These are phyloP conservation scores for Candida chauliodis DNA, from an alignment of 805 yeast species.

Conservation along the genomic window DNA sequence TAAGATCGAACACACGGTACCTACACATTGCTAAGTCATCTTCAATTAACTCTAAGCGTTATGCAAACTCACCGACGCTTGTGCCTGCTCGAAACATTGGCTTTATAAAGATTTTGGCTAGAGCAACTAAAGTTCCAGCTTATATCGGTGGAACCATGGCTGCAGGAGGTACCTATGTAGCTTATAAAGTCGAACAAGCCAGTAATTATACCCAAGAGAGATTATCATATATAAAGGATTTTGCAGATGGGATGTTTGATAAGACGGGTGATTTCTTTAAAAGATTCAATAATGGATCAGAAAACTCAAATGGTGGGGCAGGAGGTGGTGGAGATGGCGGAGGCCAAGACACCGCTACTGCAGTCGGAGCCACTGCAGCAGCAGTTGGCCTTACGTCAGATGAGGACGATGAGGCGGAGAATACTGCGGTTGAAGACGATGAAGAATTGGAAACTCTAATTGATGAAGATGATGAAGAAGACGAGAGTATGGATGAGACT, in stretches of 20 bases:
- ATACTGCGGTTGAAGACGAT: conserved; percentile 14
- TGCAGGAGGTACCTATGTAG: conserved; percentile 91
- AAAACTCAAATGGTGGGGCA: conserved; percentile 23
- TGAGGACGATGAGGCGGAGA: conserved; percentile 33
- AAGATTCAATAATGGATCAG: conserved; percentile 19
- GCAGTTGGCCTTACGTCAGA: conserved; percentile 43
- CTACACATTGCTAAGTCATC: conserved; percentile 1
- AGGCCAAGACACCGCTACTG: conserved; percentile 33
- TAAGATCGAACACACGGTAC: conserved; percentile 1
- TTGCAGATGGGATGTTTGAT: conserved; percentile 54
- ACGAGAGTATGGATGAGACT: conserved; percentile 48
- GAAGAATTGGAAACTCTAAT: conserved; percentile 45
- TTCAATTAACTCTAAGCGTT: not conserved
- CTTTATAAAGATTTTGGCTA: conserved; percentile 47
- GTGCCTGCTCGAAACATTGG: conserved; percentile 26
- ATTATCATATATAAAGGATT: conserved; percentile 57
- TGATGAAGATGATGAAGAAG: conserved; percentile 44
- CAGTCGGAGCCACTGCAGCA: conserved; percentile 53
- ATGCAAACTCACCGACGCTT: not conserved
- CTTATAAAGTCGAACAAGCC: conserved; percentile 89
- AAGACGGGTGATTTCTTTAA: conserved; percentile 43
- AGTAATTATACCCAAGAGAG: conserved; percentile 66
- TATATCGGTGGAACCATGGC: conserved; percentile 87
- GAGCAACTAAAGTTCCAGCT: conserved; percentile 64
- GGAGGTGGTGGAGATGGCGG: conserved; percentile 18